Evolutionary conservation across 495 filamentous ascomycete genomes (phyloP), one percentile per base, ranked within the genome.

Genomic region (Hypomontagnella submonticulosa): DNA sequence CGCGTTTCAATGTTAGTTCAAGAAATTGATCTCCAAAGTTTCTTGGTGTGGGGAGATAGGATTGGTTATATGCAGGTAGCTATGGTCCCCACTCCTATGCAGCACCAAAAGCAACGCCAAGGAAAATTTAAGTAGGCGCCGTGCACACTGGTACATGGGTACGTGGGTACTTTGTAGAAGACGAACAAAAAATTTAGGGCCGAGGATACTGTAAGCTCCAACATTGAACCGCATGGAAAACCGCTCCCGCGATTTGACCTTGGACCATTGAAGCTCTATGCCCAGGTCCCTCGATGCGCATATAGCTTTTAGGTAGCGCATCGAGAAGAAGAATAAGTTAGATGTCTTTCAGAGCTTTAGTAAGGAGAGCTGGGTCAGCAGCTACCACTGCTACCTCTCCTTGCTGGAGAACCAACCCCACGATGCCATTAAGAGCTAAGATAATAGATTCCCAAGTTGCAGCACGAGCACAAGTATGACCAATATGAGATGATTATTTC

Each of bases 341-440:
- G 71, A 81, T 81, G 79, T 79, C 80, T 66, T 73, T 73, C 71
- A 73, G 73, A 58, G 61, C 74, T 32, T 57, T 81, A 32, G 71
- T 70, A 54, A 67, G 71, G 57, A 75, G 78, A 63, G 77, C 77
- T 71, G 76, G 67, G 61, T 63, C 71, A 57, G 76, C 78, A 64
- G 76, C 75, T 44, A 51, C 18, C 8, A 63, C 63, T 63, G 66
- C 75, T 69, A 66, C 73, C 43, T 76, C 71, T 69, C 75, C 79
- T 50, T 71, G 73, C 59, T 76, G 73, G 63, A 69, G 73, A 54
- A 30, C 51, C 19, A 53, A 42, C 46, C 59, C 79, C 67, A 81
- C 76, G 49, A 97, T 98, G 94, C 94, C 94, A 75, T 82, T 98
- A 61, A 87, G 87, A 83, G 92, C 94, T 51, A 96, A 92, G 75